Conservation (phyloP, 257 asterid species). For the Orobanche coerulescens region DNA sequence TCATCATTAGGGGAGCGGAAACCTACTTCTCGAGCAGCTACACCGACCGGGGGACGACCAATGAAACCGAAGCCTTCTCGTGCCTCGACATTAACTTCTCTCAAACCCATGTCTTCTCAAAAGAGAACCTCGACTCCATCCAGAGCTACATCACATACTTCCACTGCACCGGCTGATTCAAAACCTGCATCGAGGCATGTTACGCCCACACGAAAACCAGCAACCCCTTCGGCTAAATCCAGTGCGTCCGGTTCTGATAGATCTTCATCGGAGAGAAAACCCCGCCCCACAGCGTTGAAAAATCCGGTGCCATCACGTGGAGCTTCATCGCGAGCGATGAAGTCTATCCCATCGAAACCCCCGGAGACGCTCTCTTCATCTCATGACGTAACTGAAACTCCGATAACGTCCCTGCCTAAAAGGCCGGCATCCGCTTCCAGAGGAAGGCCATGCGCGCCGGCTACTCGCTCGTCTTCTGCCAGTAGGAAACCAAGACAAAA, state of each 20-base stretch:
- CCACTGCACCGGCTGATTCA: constrained; percentile 27
- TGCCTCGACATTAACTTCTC: constrained; percentile 43
- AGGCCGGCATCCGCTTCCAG: constrained; percentile 68
- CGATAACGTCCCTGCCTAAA: constrained; percentile 30
- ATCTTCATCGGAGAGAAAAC: constrained; percentile 30
- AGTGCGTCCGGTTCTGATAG: constrained; percentile 22
- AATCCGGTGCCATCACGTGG: constrained; percentile 36
- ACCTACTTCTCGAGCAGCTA: constrained; percentile 39
- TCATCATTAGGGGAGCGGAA: constrained; percentile 26
- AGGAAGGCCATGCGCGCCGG: constrained; percentile 31
- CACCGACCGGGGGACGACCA: constrained; percentile 48
- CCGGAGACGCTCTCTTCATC: constrained; percentile 27
- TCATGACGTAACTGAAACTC: constrained; percentile 29
- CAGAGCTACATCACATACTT: constrained; percentile 39
- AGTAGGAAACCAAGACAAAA: constrained; percentile 40
- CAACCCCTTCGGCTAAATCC: constrained; percentile 25
- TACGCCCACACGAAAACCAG: constrained; percentile 45
- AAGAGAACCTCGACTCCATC: constrained; percentile 36
- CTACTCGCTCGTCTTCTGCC: constrained; percentile 24
- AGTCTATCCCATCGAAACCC: constrained; percentile 46
- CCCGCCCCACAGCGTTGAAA: constrained; percentile 24
- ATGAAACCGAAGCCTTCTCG: constrained; percentile 40
- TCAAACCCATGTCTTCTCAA: too few species aligned
- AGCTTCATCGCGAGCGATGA: constrained; percentile 33
- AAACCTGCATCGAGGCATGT: constrained; percentile 44